phyloP scores from a whole-genome alignment of 2,329 filamentous ascomycete genomes.

The Lasiodiplodia gonubiensis region DNA sequence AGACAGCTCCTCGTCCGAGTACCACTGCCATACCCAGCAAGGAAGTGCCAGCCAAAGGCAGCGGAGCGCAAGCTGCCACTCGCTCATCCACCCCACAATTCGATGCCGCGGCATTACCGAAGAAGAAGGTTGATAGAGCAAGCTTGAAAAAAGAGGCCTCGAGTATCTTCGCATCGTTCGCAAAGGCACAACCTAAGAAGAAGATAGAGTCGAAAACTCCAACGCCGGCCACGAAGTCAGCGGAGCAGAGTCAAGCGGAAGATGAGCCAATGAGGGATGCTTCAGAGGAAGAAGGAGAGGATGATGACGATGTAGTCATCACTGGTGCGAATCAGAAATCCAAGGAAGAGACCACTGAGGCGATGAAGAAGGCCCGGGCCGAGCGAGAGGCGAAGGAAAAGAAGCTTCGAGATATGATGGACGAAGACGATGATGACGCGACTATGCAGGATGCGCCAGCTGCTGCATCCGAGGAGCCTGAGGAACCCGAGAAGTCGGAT shows the following conservation, averaged over 20 bases:
- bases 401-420: slow-evolving; percentile 74
- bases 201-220: slow-evolving; percentile 51
- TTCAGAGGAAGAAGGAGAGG: slow-evolving; percentile 37
- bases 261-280: slow-evolving; percentile 60
- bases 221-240: slow-evolving; percentile 35
- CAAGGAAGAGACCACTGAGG: slow-evolving; percentile 22
- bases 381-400: slow-evolving; percentile 59
- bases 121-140: slow-evolving; percentile 44
- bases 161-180: slow-evolving; percentile 80
- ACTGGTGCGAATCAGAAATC: slow-evolving; percentile 33
- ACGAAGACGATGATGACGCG: slow-evolving; percentile 60
- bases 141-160: slow-evolving; percentile 65
- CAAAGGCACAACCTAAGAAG: slow-evolving; percentile 66
- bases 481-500: slow-evolving; percentile 34
- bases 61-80: slow-evolving; percentile 43
- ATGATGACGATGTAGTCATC: slow-evolving; percentile 44
- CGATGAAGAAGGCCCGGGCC: slow-evolving; percentile 55
- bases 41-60: slow-evolving; percentile 33
- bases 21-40: slow-evolving; percentile 32
- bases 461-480: slow-evolving; percentile 40
- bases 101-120: slow-evolving; percentile 32
- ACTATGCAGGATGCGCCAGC: slow-evolving; percentile 63
- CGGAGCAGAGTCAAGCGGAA: slow-evolving; percentile 45
- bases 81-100: slow-evolving; percentile 43
- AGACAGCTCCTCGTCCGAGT: slow-evolving; percentile 35